These are phyloP conservation scores for Stemphylium beticola DNA, from an alignment of 2,329 filamentous ascomycete genomes.

Conservation along the genomic window DNA sequence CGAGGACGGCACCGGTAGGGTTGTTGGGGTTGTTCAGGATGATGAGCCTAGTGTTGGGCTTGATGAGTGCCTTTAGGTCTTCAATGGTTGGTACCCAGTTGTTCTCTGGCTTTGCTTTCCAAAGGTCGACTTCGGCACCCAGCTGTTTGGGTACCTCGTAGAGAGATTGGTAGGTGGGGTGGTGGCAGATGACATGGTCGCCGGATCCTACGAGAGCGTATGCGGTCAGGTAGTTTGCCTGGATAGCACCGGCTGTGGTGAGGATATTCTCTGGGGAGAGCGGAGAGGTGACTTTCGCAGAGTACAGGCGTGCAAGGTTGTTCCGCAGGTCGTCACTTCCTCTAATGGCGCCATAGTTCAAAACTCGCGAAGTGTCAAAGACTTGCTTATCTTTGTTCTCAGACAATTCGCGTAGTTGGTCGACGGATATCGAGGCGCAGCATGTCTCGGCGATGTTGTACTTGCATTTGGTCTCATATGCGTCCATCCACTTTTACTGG, in stretches of 20 bases:
- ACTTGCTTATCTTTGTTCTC: conserved; percentile 60
- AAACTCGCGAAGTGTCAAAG: conserved; percentile 61
- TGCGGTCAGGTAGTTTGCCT: conserved; percentile 81
- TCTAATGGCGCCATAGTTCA: conserved; percentile 76
- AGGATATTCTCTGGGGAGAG: conserved; percentile 69
- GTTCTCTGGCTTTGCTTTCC: conserved; percentile 70
- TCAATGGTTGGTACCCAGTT: conserved; percentile 71
- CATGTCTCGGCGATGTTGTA: conserved; percentile 83
- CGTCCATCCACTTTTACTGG: conserved; percentile 61
- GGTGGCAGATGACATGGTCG: conserved; percentile 85
- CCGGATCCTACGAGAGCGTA: conserved; percentile 74
- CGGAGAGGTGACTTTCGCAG: conserved; percentile 57
- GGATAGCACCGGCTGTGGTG: conserved; percentile 80
- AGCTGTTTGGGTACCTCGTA: conserved; percentile 76
- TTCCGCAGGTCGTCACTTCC: conserved; percentile 69
- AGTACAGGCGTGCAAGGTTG: conserved; percentile 71
- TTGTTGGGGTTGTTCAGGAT: conserved; percentile 81
- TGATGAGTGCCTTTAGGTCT: conserved; percentile 69
- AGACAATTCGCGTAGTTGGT: conserved; percentile 67
- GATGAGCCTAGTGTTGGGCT: conserved; percentile 73
- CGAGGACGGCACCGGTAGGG: conserved; percentile 75
- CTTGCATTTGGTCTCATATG: conserved; percentile 58
- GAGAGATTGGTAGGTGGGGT: conserved; percentile 83
- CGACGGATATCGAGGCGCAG: conserved; percentile 74
- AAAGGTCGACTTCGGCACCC: conserved; percentile 78